Base-by-base conservation (phyloP, 2,329 filamentous ascomycete genomes). In the Pseudogymnoascus sp. region DNA sequence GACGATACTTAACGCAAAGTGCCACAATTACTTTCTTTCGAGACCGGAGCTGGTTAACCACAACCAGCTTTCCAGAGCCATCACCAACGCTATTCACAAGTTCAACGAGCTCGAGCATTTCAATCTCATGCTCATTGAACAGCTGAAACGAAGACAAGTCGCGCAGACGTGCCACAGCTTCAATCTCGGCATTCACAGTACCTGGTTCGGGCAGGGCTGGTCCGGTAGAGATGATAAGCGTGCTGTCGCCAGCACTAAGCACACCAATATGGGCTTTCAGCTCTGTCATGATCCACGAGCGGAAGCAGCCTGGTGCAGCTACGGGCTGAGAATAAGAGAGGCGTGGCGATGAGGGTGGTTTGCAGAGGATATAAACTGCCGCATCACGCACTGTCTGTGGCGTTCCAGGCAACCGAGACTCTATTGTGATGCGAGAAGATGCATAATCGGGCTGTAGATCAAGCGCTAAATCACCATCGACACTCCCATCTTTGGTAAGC, bases 361-460 rank as follows among this genome's bases (percentile, higher is more conserved):
- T 63, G 39, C 68, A 69, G 4, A 75, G 52, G 31, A 76, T 70
- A 64, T 76, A 76, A 3, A 76, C 68, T 3, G 71, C 69, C 0
- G 72, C 74, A 61, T 75, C 68, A 10, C 60, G 63, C 16, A 74
- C 68, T 11, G 58, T 64, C 65, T 74, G 74, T 8, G 61, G 65
- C 16, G 64, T 64, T 2, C 66, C 71, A 5, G 63, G 66, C 2
- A 61, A 59, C 8, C 72, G 65, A 38, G 66, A 16, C 35, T 67
- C 61, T 21, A 72, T 61, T 10, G 62, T 64, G 61, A 69, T 66
- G 39, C 49, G 62, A 8, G 45, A 26, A 35, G 33, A 35, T 35
- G 33, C 14, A 35, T 14, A 35, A 14, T 35, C 33, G 33, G 33
- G 11, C 33, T 12, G 11, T 35, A 35, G 33, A 35, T 2, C 33